Evolutionary conservation across 176 grass and related monocot species (phyloP).

Genomic region (Phyllostachys edulis): DNA sequence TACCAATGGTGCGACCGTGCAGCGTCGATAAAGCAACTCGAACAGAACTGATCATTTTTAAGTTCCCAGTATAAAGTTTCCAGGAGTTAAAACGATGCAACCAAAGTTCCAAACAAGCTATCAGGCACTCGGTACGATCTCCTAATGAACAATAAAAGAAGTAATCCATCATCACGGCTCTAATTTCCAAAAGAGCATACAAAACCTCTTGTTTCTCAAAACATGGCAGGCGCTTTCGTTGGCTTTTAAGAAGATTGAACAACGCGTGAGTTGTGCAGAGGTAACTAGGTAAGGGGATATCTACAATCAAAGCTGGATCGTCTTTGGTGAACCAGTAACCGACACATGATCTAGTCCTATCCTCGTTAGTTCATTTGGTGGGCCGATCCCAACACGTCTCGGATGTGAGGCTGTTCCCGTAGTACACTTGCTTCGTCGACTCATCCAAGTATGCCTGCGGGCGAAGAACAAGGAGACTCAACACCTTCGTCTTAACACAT

Average conservation of each 20-base stretch:
- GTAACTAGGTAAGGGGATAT: background rate
- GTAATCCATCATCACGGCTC: background rate
- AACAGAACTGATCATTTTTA: background rate
- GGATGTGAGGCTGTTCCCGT: slow-evolving; percentile 72
- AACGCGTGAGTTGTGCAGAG: background rate
- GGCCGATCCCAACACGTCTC: slow-evolving; percentile 73
- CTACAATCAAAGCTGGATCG: slow-evolving; percentile 33
- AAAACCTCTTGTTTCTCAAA: background rate
- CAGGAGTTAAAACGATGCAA: too few species aligned
- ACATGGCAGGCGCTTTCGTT: background rate
- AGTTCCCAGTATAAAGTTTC: background rate
- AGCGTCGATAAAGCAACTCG: background rate
- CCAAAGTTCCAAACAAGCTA: too few species aligned
- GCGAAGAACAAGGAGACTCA: background rate
- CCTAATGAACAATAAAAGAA: background rate
- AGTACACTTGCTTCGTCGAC: slow-evolving; percentile 78
- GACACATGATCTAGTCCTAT: background rate
- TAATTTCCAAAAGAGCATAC: background rate
- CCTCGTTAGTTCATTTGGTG: slow-evolving; percentile 26
- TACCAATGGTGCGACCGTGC: background rate
- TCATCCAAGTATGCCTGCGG: slow-evolving; percentile 82
- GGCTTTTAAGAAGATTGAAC: background rate
- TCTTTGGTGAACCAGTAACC: background rate
- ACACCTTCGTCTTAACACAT: background rate
- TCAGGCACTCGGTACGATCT: background rate